Base-by-base conservation (phyloP, 208 protist species). In the Crithidia brevicula region DNA sequence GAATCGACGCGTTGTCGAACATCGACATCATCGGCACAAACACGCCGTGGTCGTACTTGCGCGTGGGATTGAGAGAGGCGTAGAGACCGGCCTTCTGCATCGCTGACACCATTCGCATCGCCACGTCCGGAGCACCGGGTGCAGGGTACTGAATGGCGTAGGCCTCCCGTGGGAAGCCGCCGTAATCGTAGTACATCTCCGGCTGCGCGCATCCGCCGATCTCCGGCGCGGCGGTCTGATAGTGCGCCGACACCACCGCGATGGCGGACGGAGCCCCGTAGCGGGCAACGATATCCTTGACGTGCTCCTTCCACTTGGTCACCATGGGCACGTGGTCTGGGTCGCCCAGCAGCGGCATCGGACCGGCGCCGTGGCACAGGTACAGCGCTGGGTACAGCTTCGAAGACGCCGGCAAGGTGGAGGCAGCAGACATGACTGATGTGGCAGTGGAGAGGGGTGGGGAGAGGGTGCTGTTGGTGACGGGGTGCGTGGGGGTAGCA, bases 101-200 rank as follows among this genome's bases (percentile, higher is more conserved):
- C 22, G 73, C 42, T 34, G 66, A 23, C 40, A 77, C 73, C 63
- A 84, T 90, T 33, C 40, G 43, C 40, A 49, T 8, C 20, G 84
- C 81, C 46, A 86, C 49, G 42, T 53, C 51, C 8, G 80, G 67
- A 7, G 60, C 52, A 50, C 84, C 84, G 4, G 80, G 77, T 5
- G 90, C 77, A 25, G 83, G 69, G 67, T 97, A 98, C 43, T 82
- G 72, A 15, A 93, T 43, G 25, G 67, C 30, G 65, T 98, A 98
- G 22, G 73, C 65, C 66, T 90, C 79, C 0, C 42, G 1, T 7
- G 89, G 89, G 59, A 98, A 98, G 25, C 93, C 93, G 59, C 73
- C 69, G 73, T 94, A 98, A 75, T 98, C 96, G 79, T 94, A 97
- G 40, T 92, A 65, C 64, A 95, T 74, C 38, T 47, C 58, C 4